Evolutionary conservation across 106 monocot species (phyloP).

Genomic region (Allium sativum): DNA sequence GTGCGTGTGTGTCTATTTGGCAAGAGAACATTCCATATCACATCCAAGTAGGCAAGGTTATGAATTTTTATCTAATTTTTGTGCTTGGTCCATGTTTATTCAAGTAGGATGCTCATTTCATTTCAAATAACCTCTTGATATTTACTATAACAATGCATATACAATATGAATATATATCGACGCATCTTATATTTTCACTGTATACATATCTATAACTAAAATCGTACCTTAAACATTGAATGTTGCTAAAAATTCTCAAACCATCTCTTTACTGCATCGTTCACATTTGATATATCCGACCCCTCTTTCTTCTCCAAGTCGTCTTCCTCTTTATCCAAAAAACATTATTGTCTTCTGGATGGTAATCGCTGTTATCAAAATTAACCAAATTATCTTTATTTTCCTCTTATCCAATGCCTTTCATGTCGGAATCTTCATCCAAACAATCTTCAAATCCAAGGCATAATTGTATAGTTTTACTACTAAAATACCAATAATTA

Average conservation of each 20-base stretch:
- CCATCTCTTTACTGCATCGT: constrained; percentile 14
- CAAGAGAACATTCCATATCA: too few relatives aligned
- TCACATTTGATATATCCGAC: constrained; percentile 32
- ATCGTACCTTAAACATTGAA: constrained; percentile 92
- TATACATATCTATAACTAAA: constrained; percentile 2
- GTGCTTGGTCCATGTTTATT: too few relatives aligned
- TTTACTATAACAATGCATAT: too few relatives aligned
- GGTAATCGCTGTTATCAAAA: constrained; percentile 2
- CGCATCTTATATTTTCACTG: neutral
- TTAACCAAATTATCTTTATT: constrained; percentile 25
- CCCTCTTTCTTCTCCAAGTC: constrained; percentile 47
- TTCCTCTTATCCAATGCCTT: neutral
- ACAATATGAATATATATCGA: too few relatives aligned
- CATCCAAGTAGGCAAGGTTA: too few relatives aligned
- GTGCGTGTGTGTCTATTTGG: too few relatives aligned
- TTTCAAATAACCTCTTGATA: too few relatives aligned
- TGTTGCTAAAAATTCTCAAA: constrained; percentile 68
- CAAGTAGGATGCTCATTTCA: too few relatives aligned
- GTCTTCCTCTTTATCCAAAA: constrained; percentile 74
- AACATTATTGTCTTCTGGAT: constrained; percentile 23
- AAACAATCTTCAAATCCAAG: constrained; percentile 92
- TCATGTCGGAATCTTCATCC: constrained; percentile 31
- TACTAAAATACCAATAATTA: too few relatives aligned
- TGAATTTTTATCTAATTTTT: too few relatives aligned
- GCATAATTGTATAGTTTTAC: too few relatives aligned